phyloP scores from a whole-genome alignment of 441 rosid genomes.

The Breynia disticha region DNA sequence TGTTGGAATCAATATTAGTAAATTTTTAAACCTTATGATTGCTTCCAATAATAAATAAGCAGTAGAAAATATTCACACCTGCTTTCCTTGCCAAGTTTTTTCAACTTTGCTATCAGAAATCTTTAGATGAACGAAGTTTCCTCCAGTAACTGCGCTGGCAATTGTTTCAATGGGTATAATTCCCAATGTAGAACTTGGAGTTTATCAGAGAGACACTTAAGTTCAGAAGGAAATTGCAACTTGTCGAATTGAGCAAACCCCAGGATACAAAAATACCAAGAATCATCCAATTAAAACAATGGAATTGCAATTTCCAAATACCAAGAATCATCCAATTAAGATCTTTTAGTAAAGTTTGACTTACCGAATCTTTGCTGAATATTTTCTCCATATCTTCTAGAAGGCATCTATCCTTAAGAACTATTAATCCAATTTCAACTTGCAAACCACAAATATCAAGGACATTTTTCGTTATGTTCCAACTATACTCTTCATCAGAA shows the following conservation, averaged over 20 bases:
- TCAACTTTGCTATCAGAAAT: too few relatives aligned
- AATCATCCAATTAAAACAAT: too few relatives aligned
- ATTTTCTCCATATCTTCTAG: constrained; percentile 5
- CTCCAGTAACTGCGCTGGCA: constrained; percentile 16
- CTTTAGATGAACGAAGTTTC: constrained; percentile 13
- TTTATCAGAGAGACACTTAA: constrained; percentile 20
- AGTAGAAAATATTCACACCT: too few relatives aligned
- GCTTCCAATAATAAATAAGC: too few relatives aligned
- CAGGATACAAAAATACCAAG: too few relatives aligned
- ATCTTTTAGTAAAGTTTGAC: neutral
- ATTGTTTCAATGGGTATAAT: constrained; percentile 11
- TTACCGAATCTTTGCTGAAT: constrained; percentile 11
- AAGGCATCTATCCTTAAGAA: neutral
- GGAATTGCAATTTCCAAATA: too few relatives aligned
- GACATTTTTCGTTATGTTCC: neutral
- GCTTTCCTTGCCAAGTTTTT: too few relatives aligned
- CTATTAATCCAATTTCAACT: neutral
- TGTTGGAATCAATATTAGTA: too few relatives aligned
- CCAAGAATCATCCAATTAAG: too few relatives aligned
- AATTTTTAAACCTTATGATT: too few relatives aligned
- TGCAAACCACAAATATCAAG: neutral
- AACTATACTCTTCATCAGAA: neutral
- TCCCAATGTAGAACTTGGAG: constrained; percentile 28
- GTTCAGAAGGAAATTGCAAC: constrained; percentile 7
- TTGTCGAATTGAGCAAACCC: too few relatives aligned